phyloP scores from a whole-genome alignment of 306 rosid genomes.

The Lupinus albus region DNA sequence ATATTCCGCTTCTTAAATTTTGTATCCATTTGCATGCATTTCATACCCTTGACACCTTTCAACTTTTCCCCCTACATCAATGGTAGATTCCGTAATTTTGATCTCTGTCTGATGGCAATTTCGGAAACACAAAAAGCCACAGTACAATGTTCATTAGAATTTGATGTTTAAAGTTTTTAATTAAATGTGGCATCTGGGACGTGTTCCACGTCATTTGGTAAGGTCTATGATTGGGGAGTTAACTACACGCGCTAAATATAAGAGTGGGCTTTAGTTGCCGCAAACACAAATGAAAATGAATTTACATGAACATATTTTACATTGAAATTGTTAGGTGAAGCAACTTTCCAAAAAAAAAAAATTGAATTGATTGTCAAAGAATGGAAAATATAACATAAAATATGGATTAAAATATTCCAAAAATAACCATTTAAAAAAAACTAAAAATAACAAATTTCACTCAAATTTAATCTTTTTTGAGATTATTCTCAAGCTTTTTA shows the following conservation, averaged over 20 bases:
- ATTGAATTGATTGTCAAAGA: too few relatives aligned
- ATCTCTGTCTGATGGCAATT: not conserved
- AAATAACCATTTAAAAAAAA: too few relatives aligned
- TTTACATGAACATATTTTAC: too few relatives aligned
- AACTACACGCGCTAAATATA: not conserved
- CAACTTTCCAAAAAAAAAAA: too few relatives aligned
- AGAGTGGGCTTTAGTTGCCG: not conserved
- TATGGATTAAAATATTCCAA: too few relatives aligned
- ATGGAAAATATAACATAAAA: too few relatives aligned
- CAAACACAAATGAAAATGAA: slow-evolving; percentile 9
- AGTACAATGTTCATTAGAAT: not conserved
- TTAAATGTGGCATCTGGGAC: not conserved
- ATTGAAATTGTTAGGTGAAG: too few relatives aligned
- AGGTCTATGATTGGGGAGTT: slow-evolving; percentile 18
- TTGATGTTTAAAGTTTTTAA: not conserved
- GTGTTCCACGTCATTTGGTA: not conserved
- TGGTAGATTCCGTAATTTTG: not conserved
- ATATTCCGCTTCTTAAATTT: slow-evolving; percentile 8
- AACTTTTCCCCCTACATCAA: not conserved
- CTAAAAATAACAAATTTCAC: too few relatives aligned
- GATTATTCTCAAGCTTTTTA: too few relatives aligned
- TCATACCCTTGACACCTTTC: slow-evolving; percentile 6
- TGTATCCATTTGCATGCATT: slow-evolving; percentile 70
- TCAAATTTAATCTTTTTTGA: too few relatives aligned
- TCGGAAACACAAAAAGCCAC: not conserved